These are phyloP conservation scores for Lasiosphaeriaceae sp. DNA, from an alignment of 495 filamentous ascomycete species.

Conservation along the genomic window DNA sequence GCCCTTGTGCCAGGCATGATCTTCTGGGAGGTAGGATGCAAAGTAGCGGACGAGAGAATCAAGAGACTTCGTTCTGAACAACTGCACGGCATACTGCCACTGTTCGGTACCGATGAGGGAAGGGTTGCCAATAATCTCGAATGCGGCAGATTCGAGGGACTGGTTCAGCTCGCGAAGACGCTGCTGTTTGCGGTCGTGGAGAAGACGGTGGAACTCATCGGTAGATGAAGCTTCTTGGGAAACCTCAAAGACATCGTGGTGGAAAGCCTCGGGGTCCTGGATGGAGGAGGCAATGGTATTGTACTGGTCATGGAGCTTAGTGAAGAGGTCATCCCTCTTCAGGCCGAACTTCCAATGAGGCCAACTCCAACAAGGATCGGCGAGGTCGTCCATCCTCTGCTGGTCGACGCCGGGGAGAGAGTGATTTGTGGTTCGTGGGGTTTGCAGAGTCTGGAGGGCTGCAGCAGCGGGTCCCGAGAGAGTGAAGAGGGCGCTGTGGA, in stretches of 20 bases:
- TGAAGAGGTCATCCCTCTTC: conserved; percentile 37
- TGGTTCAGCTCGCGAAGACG: conserved; percentile 45
- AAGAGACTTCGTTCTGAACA: conserved; percentile 48
- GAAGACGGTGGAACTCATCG: conserved; percentile 45
- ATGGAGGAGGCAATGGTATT: conserved; percentile 36
- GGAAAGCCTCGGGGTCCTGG: conserved; percentile 39
- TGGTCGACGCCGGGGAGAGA: background rate
- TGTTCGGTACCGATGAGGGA: conserved; percentile 46
- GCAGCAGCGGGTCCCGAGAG: background rate
- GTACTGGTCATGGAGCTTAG: conserved; percentile 37
- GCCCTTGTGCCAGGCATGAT: conserved; percentile 34
- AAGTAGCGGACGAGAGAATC: conserved; percentile 51
- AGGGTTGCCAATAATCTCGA: conserved; percentile 50
- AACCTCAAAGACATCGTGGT: conserved; percentile 43
- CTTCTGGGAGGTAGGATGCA: conserved; percentile 45
- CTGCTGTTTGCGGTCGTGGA: conserved; percentile 43
- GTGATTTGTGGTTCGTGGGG: background rate
- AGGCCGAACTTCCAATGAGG: conserved; percentile 49
- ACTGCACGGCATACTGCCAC: conserved; percentile 47
- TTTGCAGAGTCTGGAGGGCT: conserved; percentile 3
- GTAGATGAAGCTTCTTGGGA: conserved; percentile 34
- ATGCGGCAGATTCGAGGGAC: conserved; percentile 44
- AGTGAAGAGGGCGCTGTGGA: conserved; percentile 10
- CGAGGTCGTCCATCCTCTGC: conserved; percentile 43
- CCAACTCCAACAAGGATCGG: conserved; percentile 36